A percentile compares a stretch with the other conserved stretches of the same genome.
phyloP scores from a whole-genome alignment of 2,329 filamentous ascomycete genomes.

The Ophiognomonia clavigignenti-juglandacearum region DNA sequence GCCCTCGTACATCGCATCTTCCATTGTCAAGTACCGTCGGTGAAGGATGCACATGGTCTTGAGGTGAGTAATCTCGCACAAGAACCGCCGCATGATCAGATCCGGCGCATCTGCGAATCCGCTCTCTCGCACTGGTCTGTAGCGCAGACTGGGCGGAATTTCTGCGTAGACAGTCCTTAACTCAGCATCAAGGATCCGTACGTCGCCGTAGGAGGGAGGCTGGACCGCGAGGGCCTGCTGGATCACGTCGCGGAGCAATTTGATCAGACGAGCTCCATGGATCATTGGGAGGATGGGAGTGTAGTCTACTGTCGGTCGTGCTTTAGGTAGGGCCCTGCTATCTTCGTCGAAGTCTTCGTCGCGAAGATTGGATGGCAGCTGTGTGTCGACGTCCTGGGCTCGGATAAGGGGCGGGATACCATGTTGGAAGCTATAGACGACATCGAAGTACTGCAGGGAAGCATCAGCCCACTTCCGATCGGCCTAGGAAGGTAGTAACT shows the following conservation, averaged over 20 bases:
- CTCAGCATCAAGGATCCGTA: constrained; percentile 30
- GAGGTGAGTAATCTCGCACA: constrained; percentile 35
- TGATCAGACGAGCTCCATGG: constrained; percentile 38
- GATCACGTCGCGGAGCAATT: constrained; percentile 38
- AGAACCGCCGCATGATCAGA: constrained; percentile 33
- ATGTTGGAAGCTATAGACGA: constrained; percentile 12
- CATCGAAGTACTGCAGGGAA: constrained; percentile 12
- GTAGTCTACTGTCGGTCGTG: constrained; percentile 35
- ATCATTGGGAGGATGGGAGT: constrained; percentile 38
- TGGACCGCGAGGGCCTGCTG: constrained; percentile 33
- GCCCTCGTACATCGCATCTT: constrained; percentile 30
- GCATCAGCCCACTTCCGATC: background rate
- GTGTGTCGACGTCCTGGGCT: constrained; percentile 41
- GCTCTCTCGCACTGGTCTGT: constrained; percentile 16
- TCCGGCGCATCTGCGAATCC: constrained; percentile 32
- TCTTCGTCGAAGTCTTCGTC: constrained; percentile 50
- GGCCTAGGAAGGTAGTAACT: background rate
- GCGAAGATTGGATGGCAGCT: constrained; percentile 37
- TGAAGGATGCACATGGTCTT: constrained; percentile 47
- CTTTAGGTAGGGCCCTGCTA: constrained; percentile 32
- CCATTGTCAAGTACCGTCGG: constrained; percentile 38
- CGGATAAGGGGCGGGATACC: constrained; percentile 40
- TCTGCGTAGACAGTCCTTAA: constrained; percentile 28
- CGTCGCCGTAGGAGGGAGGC: constrained; percentile 30
- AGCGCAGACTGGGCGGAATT: constrained; percentile 27